Evolutionary conservation across 345 rosid species (phyloP).

Genomic region (Eucalyptus regnans): DNA sequence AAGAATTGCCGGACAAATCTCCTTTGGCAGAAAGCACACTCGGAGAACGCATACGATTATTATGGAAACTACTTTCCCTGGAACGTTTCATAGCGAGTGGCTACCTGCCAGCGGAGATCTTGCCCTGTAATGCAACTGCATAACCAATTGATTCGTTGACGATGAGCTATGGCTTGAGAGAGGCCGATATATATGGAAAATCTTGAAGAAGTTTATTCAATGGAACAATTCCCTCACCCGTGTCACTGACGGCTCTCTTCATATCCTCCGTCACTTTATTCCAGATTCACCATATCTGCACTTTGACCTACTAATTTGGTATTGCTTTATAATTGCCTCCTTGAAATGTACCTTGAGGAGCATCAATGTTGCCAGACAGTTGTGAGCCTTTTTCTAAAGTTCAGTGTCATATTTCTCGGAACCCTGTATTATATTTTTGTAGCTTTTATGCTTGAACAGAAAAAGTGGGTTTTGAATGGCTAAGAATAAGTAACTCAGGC

Average conservation of each 20-base stretch:
- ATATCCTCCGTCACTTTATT: neutral
- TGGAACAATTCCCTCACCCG: neutral
- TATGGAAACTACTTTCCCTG: neutral
- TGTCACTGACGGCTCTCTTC: neutral
- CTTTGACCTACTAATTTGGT: neutral
- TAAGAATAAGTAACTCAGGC: neutral
- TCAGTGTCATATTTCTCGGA: neutral
- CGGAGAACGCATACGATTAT: neutral
- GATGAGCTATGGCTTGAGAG: neutral
- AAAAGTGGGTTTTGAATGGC: neutral
- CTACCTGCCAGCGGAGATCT: neutral
- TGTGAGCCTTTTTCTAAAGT: neutral
- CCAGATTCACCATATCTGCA: neutral
- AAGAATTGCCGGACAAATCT: slow-evolving; percentile 4
- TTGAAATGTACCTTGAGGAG: neutral
- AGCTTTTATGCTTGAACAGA: neutral
- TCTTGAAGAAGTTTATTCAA: neutral
- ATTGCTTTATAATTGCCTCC: neutral
- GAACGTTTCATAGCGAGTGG: neutral
- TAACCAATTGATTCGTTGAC: neutral
- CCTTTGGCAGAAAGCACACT: slow-evolving; percentile 28
- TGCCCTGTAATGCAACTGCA: slow-evolving; percentile 2
- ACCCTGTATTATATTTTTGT: neutral
- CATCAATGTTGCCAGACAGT: neutral
- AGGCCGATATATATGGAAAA: neutral